Evolutionary conservation across 495 filamentous ascomycete species (phyloP), one percentile per base, ranked within the genome.

Genomic region (Hypoxylon intermedium): DNA sequence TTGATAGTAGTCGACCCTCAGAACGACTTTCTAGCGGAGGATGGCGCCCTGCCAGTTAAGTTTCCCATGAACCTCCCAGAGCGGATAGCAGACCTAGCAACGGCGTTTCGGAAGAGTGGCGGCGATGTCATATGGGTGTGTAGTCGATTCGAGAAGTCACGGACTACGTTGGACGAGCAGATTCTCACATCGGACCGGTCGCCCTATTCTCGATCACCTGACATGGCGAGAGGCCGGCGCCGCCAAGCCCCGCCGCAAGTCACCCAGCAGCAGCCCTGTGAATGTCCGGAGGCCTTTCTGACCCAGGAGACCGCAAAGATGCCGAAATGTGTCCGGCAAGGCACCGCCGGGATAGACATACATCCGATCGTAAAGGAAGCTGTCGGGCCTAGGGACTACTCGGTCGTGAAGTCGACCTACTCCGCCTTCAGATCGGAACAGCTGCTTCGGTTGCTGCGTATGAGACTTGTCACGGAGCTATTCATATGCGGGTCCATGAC

Each of bases 121-220:
- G 91, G 91, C 47, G 89, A 93, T 68, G 81, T 98, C 46, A 86
- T 97, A 68, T 98, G 93, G 92, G 83, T 96, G 31, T 88, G 87
- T 30, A 91, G 89, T 53, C 82, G 88, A 49, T 93, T 86, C 67
- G 85, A 89, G 62, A 76, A 77, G 33, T 82, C 85, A 24, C 82
- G 87, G 28, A 76, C 37, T 63, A 78, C 62, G n/a, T 74, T 80
- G 20, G 80, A 84, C 41, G 79, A 82, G 30, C 75, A 77, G 69
- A 78, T 81, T 28, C 40, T 85, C 33, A 58, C 68, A 36, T 53
- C 72, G 38, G 72, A 77, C 44, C 23, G 61, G 37, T 46, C 69
- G 44, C 18, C 53, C 44, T 19, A 24, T 7, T 28, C 56, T 19
- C 49, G 55, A 23, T 56, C 43, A 5, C 44, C 63, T 18, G 64